Conservation (phyloP, 2,329 filamentous ascomycete genomes). For the Fusarium sp. region DNA sequence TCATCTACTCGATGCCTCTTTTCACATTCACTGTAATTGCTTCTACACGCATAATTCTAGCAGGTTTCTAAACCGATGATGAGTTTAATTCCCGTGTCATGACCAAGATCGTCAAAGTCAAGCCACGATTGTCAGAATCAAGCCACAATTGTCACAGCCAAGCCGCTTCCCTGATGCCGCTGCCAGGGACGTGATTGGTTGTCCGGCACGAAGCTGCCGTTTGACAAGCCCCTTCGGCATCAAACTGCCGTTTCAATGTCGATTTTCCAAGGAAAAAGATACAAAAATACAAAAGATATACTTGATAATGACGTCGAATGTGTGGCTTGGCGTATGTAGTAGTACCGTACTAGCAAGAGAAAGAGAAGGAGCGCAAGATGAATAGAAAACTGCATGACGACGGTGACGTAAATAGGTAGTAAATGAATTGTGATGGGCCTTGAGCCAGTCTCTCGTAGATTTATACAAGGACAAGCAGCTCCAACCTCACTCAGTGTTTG, state of each 20-base stretch:
- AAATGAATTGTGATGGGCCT: not conserved
- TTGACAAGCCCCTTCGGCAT: conserved; percentile 28
- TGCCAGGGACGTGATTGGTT: conserved; percentile 13
- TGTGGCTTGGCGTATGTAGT: conserved; percentile 29
- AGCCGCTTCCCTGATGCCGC: conserved; percentile 13
- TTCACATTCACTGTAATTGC: no score
- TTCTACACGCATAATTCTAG: not conserved
- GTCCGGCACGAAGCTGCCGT: conserved; percentile 32
- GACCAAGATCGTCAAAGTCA: conserved; percentile 1
- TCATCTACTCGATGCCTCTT: no score
- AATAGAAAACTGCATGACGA: conserved; percentile 17
- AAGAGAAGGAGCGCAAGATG: not conserved
- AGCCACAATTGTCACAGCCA: conserved; percentile 32
- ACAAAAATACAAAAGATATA: no score
- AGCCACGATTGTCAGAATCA: conserved; percentile 30
- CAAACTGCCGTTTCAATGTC: conserved; percentile 30
- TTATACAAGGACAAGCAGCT: conserved; percentile 18
- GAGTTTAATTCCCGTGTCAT: conserved; percentile 1
- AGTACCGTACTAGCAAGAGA: no score
- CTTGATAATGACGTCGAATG: conserved; percentile 25
- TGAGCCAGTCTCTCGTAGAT: conserved; percentile 1
- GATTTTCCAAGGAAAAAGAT: conserved; percentile 8
- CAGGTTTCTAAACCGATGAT: conserved; percentile 24
- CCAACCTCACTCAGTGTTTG: conserved; percentile 1
- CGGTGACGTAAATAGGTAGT: conserved; percentile 28